Percentiles rank a stretch among this genome's conserved stretches.
Evolutionary conservation across 108 stramenopile species (phyloP).

Genomic region (Cylindrotheca fusiformis): DNA sequence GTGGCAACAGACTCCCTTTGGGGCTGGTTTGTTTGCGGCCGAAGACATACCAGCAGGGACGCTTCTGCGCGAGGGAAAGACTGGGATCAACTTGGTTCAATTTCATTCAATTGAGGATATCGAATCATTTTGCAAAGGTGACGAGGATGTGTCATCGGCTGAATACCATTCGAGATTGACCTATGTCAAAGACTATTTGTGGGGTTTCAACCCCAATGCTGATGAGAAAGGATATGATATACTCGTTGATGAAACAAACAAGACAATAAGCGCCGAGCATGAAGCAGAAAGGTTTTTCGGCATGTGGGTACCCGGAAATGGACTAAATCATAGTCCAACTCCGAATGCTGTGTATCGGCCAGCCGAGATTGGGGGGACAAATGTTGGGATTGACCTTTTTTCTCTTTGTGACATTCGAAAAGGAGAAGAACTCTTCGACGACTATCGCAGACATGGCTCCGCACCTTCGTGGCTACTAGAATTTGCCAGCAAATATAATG

Average conservation of each 20-base stretch:
- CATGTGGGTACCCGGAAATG: conserved; percentile 50
- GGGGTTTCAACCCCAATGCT: conserved; percentile 37
- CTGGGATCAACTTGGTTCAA: conserved; percentile 30
- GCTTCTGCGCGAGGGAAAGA: conserved; percentile 24
- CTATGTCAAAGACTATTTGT: conserved; percentile 45
- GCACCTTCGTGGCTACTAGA: conserved; percentile 33
- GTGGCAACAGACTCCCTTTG: conserved; percentile 33
- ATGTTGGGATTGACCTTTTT: conserved; percentile 32
- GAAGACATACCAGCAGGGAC: conserved; percentile 32
- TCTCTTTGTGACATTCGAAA: conserved; percentile 27
- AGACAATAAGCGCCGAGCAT: neutral
- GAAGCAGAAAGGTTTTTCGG: conserved; percentile 29
- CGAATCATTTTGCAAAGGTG: conserved; percentile 25
- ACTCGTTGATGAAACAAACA: conserved; percentile 1
- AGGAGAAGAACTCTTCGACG: conserved; percentile 37
- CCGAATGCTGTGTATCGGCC: conserved; percentile 41
- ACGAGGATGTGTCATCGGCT: neutral
- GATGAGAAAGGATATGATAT: conserved; percentile 29
- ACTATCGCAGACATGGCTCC: conserved; percentile 36
- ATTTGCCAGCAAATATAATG: conserved; percentile 20
- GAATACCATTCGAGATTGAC: conserved; percentile 5
- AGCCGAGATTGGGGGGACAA: neutral
- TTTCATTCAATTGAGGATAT: conserved; percentile 33
- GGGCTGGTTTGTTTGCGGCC: conserved; percentile 36
- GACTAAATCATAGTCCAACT: conserved; percentile 34